Base-by-base conservation (phyloP, 352 stramenopile genomes). In the Paralagenidium karlingii region DNA sequence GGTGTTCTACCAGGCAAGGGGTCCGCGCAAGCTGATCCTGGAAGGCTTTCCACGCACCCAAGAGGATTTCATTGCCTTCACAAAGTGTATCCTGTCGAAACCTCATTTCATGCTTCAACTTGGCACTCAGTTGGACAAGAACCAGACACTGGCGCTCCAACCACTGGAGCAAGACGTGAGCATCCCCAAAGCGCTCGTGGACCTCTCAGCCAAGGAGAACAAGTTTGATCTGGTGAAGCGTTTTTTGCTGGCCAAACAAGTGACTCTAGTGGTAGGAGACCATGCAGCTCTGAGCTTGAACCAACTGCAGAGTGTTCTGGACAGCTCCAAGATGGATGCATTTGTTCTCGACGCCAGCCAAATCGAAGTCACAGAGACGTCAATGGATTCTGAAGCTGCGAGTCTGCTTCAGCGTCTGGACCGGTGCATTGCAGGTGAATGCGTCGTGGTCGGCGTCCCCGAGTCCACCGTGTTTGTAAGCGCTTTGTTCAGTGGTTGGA, bases 151-250 rank as follows among this genome's bases (percentile, higher is more conserved):
- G 38, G 34, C 28, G 19, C 43, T 49, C 33, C 33, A 38, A 5
- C 58, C 63, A 38, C 31, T 47, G n/a, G 52, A 66, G 43, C 20
- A 55, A 8, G 55, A 69, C 43, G 24, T 60, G 37, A n/a, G 43
- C 15, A 24, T 27, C 13, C n/a, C n/a, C n/a, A n/a, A n/a, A n/a
- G n/a, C n/a, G n/a, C n/a, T n/a, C n/a, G n/a, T n/a, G n/a, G n/a
- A n/a, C n/a, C n/a, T n/a, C n/a, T n/a, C n/a, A n/a, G 28, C 25
- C 8, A 9, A n/a, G 12, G 41, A 20, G 33, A 45, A 40, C 10
- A 34, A 12, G n/a, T 19, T 8, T 16, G 53, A 38, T 8, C 39
- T 42, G 10, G 37, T 67, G 26, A 40, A 40, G 8, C 49, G 38
- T 15, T 38, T 46, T 21, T 43, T 70, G 34, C 65, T 68, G 26